Evolutionary conservation across 148 eudicot species (phyloP).

Genomic region (Oxyria digyna): DNA sequence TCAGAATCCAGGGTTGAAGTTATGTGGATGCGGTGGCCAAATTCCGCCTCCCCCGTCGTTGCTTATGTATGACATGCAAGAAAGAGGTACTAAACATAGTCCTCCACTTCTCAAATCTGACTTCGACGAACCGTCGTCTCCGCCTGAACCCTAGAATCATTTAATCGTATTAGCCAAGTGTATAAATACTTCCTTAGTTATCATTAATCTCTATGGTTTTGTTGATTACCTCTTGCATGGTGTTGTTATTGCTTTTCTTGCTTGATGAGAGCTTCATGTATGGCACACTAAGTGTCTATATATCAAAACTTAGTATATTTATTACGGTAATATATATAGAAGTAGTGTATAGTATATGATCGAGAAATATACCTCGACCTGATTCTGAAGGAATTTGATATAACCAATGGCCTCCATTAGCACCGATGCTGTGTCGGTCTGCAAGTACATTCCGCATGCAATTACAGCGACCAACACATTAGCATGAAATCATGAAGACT

Average conservation of each 20-base stretch:
- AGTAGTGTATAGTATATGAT: neutral
- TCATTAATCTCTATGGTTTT: neutral
- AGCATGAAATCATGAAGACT: neutral
- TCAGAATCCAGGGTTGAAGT: slow-evolving; percentile 19
- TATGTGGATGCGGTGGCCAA: slow-evolving; percentile 34
- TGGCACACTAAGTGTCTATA: slow-evolving; percentile 83
- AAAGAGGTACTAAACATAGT: slow-evolving; percentile 60
- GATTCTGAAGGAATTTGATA: slow-evolving; percentile 84
- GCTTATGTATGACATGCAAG: slow-evolving; percentile 62
- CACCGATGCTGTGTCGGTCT: slow-evolving; percentile 95
- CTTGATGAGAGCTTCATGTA: slow-evolving; percentile 65
- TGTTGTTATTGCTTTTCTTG: slow-evolving; percentile 29
- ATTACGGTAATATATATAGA: too few species aligned
- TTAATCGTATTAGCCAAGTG: too few species aligned
- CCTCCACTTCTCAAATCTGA: slow-evolving; percentile 64
- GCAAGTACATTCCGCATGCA: slow-evolving; percentile 15
- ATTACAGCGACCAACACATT: neutral
- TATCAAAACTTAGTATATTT: neutral
- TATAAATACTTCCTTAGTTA: too few species aligned
- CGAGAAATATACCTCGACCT: slow-evolving; percentile 54
- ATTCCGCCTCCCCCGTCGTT: slow-evolving; percentile 41
- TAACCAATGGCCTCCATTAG: slow-evolving; percentile 89
- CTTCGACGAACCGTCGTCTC: slow-evolving; percentile 17
- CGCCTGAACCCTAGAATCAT: slow-evolving; percentile 3
- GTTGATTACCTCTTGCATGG: slow-evolving; percentile 36